Evolutionary conservation across 371 early-diverging fungal genomes (phyloP), one percentile per base, ranked within the genome.

Genomic region (Mucor saturninus): DNA sequence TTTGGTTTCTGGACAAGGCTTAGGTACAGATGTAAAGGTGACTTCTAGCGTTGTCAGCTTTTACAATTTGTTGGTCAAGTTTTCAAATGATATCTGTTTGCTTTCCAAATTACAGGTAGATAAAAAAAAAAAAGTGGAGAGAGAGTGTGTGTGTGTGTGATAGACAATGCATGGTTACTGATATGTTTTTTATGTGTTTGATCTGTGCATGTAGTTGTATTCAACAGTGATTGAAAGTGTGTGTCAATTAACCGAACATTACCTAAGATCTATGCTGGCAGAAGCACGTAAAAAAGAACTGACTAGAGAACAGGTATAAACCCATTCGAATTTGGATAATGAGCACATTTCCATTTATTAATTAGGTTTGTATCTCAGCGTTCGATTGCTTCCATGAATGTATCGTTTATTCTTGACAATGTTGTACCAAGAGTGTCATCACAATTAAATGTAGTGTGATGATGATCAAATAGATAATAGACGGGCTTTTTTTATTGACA

Each of bases 31-130:
- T 58, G 76, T 78, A 14, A 70, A 70, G 35, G 75, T 86, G 15
- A 83, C 85, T 2, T 81, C 86, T 2, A 86, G 85, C 64, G 81
- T 84, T 55, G 82, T 86, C 4, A 78, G 75, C 31, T 87, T 86
- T 62, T 88, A 92, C 65, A 87, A 87, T 35, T 69, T 91, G 14
- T 73, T 95, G 77, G 79, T 89, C 28, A 90, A 87, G 53, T 95
- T 92, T 85, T 90, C 90, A 29, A 83, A 87, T 61, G 94, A 94
- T 59, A 81, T 90, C 50, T 86, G 90, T 35, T 67, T 89, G 28
- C 69, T 92, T 39, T 85, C 90, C 48, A 86, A 83, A 31, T 72
- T 89, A 30, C 78, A 87, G 67, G 90, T 88, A n/a, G 14, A 15
- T 29, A 4, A 38, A 28, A 3, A 30, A 50, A 55, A 55, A 6